Percentiles rank a stretch among this genome's conserved stretches.
Conservation (phyloP, 345 rosid genomes). For the Euphorbia pulcherrima region DNA sequence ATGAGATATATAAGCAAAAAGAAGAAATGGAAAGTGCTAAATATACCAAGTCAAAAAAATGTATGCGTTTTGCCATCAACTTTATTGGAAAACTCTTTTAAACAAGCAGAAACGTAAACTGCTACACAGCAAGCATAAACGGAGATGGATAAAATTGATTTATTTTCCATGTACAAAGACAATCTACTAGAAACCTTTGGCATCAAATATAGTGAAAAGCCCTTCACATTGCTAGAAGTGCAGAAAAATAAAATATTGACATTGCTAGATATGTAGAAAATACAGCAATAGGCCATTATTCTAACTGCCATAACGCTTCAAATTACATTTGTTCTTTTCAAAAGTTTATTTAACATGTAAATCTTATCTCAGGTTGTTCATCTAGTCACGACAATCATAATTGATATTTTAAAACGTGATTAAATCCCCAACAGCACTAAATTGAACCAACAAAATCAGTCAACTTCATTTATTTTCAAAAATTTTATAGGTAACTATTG, state of each 20-base stretch:
- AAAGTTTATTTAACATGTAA: background rate
- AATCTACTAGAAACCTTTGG: background rate
- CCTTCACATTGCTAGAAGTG: background rate
- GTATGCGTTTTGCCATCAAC: background rate
- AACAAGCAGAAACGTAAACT: background rate
- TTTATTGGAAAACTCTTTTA: background rate
- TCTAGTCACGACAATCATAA: background rate
- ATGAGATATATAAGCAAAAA: no score
- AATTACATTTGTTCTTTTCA: no score
- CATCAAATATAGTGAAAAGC: background rate
- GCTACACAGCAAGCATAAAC: background rate
- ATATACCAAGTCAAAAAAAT: background rate
- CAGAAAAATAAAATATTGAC: background rate
- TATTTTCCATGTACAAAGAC: background rate
- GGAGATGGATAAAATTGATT: background rate
- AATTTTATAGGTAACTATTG: background rate
- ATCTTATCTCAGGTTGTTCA: background rate
- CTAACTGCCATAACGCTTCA: background rate
- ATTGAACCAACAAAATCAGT: background rate
- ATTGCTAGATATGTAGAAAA: background rate
- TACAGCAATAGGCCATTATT: background rate
- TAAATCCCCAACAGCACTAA: background rate
- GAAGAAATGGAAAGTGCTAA: conserved; percentile 1
- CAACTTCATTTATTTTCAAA: background rate
- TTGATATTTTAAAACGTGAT: background rate